Percentiles rank a stretch among this genome's conserved stretches.
Evolutionary conservation across 495 filamentous ascomycete genomes (phyloP).

Genomic region (Bacidia rubella): DNA sequence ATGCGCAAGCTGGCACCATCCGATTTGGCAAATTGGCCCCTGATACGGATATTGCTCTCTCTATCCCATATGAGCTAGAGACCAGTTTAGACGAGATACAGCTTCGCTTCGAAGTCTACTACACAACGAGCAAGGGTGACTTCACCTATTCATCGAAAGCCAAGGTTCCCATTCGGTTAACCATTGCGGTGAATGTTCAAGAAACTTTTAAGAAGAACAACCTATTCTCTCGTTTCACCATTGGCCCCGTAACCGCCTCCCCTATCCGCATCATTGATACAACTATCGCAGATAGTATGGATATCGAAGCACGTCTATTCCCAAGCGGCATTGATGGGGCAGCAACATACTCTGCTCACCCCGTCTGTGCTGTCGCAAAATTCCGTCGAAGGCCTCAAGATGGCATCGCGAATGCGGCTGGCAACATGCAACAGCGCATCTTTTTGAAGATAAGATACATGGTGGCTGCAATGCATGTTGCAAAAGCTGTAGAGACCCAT

Average conservation of each 20-base stretch:
- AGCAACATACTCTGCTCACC: conserved; percentile 66
- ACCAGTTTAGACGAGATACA: conserved; percentile 57
- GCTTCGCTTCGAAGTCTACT: conserved; percentile 63
- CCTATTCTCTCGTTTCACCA: conserved; percentile 79
- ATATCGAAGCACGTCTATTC: conserved; percentile 52
- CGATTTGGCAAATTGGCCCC: conserved; percentile 41
- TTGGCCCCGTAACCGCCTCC: conserved; percentile 59
- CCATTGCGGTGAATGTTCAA: conserved; percentile 89
- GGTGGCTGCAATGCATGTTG: conserved; percentile 20
- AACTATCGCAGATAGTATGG: conserved; percentile 52
- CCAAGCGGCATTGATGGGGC: conserved; percentile 39
- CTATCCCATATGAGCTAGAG: conserved; percentile 78
- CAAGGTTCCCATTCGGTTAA: conserved; percentile 54
- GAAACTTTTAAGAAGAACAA: conserved; percentile 79
- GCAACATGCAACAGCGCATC: background rate
- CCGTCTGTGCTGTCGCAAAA: conserved; percentile 71
- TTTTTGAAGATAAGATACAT: background rate
- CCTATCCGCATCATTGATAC: conserved; percentile 64
- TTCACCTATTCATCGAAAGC: conserved; percentile 55
- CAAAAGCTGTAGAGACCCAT: conserved; percentile 28
- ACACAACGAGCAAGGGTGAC: conserved; percentile 56
- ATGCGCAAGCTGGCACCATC: conserved; percentile 54
- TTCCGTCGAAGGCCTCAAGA: conserved; percentile 30
- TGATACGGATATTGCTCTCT: conserved; percentile 38
- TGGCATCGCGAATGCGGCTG: background rate